Base-by-base conservation (phyloP, 169 alveolate genomes). In the Theileria orientalis region DNA sequence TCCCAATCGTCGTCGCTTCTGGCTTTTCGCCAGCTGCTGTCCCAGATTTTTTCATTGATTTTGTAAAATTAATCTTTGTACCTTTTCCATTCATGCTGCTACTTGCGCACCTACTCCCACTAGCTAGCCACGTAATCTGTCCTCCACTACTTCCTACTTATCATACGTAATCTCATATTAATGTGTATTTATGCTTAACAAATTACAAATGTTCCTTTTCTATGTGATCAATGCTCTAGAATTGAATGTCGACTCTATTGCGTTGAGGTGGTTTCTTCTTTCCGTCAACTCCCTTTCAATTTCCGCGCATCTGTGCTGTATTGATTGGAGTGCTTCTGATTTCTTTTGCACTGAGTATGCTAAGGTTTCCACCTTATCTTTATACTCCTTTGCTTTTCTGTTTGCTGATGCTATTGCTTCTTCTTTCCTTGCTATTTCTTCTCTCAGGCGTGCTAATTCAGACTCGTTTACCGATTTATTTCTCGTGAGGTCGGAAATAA, bases 11-110 rank as follows among this genome's bases (percentile, higher is more conserved):
- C 40, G 7, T n/a, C 19, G 69, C 29, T 44, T 32, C 59, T 29
- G 59, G 67, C 21, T 67, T 9, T 59, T 68, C 40, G 33, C 83
- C 46, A 11, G 51, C 14, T 74, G 66, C 69, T 82, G 84, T 63
- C 84, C 84, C 14, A 19, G 80, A 25, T 27, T 70, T 25, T 56
- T 23, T 62, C 11, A n/a, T 27, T 54, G n/a, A 54, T 54, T 30
- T 37, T 61, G 6, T 61, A 61, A 1, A 13, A 30, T 30, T 30
- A 11, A 30, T 37, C 14, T 37, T 37, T 61, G 2, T 29, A 25
- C 70, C 9, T 6, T 30, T 3, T 37, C 9, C 9, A 51, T 51
- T 23, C n/a, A n/a, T n/a, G n/a, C n/a, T n/a, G n/a, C n/a, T n/a
- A n/a, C n/a, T n/a, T n/a, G n/a, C n/a, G n/a, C n/a, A n/a, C n/a